Conservation (phyloP, 2,329 filamentous ascomycete species). For the Zasmidium cellare region DNA sequence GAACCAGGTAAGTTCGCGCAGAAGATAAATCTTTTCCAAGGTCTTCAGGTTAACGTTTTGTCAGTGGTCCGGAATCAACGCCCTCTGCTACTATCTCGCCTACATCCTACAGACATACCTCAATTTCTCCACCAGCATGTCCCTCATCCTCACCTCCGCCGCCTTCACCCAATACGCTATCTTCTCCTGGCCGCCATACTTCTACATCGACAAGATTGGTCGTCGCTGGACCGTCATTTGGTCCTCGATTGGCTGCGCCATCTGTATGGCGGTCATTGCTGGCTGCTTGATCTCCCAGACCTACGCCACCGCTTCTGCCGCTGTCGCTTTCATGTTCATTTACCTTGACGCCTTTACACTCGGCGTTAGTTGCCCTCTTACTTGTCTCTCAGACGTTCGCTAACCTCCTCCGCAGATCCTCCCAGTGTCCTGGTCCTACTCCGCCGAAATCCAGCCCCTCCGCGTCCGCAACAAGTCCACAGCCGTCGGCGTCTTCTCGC, state of each 20-base stretch:
- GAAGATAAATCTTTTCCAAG: too few relatives aligned
- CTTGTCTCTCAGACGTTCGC: too few relatives aligned
- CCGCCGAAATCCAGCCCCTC: slow-evolving; percentile 51
- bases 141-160: slow-evolving; percentile 32
- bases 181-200: slow-evolving; percentile 35
- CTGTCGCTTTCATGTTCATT: slow-evolving; percentile 46
- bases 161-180: slow-evolving; percentile 35
- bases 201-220: slow-evolving; percentile 35
- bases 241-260: slow-evolving; percentile 34
- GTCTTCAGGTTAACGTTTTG: background rate
- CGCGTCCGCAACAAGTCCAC: slow-evolving; percentile 51
- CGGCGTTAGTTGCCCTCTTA: too few relatives aligned
- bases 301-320: slow-evolving; percentile 31
- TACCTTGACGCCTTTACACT: slow-evolving; percentile 58
- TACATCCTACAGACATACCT: slow-evolving; percentile 33
- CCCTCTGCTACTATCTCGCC: slow-evolving; percentile 31
- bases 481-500: slow-evolving; percentile 49
- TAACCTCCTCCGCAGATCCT: too few relatives aligned
- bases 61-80: slow-evolving; percentile 23
- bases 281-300: slow-evolving; percentile 31
- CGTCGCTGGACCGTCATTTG: slow-evolving; percentile 31
- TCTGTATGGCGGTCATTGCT: slow-evolving; percentile 38
- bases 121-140: slow-evolving; percentile 28
- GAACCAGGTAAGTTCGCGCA: slow-evolving; percentile 26
- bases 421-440: slow-evolving; percentile 43